Conservation (phyloP, 139 green algal species). For the Volvox africanus region DNA sequence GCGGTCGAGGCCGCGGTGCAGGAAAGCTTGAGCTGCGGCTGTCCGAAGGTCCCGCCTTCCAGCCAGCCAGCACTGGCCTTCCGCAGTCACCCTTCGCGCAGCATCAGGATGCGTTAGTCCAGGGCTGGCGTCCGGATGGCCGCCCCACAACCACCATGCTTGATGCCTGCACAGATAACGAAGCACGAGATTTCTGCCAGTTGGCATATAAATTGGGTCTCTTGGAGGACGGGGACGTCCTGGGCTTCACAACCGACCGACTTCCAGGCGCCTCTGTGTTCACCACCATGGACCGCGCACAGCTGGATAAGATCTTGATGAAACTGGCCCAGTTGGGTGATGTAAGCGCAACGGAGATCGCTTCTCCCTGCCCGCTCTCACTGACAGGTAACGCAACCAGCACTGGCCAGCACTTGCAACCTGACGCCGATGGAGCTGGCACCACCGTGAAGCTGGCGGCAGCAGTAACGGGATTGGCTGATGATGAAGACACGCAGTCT, state of each 20-base stretch:
- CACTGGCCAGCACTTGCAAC: neutral
- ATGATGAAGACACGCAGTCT: conserved; percentile 12
- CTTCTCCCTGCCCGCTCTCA: neutral
- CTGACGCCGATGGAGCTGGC: neutral
- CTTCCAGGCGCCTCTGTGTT: neutral
- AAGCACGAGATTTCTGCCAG: conserved; percentile 48
- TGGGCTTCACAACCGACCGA: too few relatives aligned
- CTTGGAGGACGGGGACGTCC: neutral
- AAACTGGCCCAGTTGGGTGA: conserved; percentile 4
- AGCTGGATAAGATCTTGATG: conserved; percentile 10
- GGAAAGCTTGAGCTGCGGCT: neutral
- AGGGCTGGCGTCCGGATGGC: conserved; percentile 36
- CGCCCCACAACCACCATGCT: conserved; percentile 50
- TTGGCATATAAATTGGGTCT: conserved; percentile 44
- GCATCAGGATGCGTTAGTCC: neutral
- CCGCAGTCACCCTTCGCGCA: neutral
- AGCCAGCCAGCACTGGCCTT: neutral
- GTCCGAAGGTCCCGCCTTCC: too few relatives aligned
- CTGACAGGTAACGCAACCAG: neutral
- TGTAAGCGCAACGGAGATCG: neutral
- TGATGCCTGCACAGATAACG: conserved; percentile 54
- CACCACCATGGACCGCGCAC: neutral
- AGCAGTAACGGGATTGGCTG: neutral
- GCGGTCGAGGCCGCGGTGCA: neutral
- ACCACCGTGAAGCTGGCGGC: neutral